Conservation (phyloP, 1,284 basidiomycete genomes). For the Trichosporon ovoides region DNA sequence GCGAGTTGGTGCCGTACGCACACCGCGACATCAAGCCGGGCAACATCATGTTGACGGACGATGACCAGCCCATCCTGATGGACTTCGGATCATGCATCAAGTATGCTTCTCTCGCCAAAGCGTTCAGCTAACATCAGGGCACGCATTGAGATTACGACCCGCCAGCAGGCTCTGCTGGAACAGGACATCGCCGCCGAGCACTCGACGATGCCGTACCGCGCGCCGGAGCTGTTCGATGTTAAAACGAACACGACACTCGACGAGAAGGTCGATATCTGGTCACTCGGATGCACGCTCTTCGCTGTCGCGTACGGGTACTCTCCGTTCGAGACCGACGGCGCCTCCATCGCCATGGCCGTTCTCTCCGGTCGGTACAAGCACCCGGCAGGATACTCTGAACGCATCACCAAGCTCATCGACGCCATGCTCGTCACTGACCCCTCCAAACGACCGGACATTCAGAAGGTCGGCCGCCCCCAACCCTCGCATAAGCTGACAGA, state of each 20-base stretch:
- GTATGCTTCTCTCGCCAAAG: slow-evolving; percentile 20
- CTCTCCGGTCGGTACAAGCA: slow-evolving; percentile 79
- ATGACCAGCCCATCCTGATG: slow-evolving; percentile 90
- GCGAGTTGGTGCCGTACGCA: slow-evolving; percentile 73
- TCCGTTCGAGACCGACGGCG: slow-evolving; percentile 85
- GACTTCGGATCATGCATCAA: slow-evolving; percentile 79
- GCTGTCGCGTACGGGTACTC: slow-evolving; percentile 88
- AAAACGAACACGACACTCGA: slow-evolving; percentile 81
- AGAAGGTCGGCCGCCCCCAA: slow-evolving; percentile 55
- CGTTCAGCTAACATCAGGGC: slow-evolving; percentile 26
- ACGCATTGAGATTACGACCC: slow-evolving; percentile 54
- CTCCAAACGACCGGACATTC: slow-evolving; percentile 71
- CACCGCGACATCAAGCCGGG: slow-evolving; percentile 96
- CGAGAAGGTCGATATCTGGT: slow-evolving; percentile 96
- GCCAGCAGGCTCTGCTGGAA: slow-evolving; percentile 78
- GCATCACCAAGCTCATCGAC: slow-evolving; percentile 73
- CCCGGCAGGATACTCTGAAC: slow-evolving; percentile 67
- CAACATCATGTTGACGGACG: slow-evolving; percentile 93
- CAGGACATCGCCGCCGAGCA: slow-evolving; percentile 91
- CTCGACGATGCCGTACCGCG: slow-evolving; percentile 92
- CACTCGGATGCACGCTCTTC: slow-evolving; percentile 83
- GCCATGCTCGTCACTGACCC: slow-evolving; percentile 76
- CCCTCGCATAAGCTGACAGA: slow-evolving; percentile 9
- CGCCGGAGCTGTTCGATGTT: slow-evolving; percentile 91
- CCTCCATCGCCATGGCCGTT: slow-evolving; percentile 92